A percentile compares a stretch with the other conserved stretches of the same genome.
phyloP scores from a whole-genome alignment of 257 asterid genomes.

The Orobanche coerulescens region DNA sequence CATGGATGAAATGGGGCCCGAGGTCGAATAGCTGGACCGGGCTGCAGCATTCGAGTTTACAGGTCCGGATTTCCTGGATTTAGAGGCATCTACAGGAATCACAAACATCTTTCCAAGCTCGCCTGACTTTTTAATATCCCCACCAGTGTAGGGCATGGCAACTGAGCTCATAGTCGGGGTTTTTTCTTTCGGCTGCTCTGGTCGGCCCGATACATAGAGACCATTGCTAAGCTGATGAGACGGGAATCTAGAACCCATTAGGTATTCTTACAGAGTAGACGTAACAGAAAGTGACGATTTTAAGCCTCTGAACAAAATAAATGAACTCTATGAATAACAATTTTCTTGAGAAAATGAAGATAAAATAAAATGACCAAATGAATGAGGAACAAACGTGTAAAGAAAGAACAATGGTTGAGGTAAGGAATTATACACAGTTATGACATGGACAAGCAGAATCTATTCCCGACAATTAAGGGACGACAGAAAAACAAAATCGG shows the following conservation, averaged over 20 bases:
- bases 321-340: slow-evolving; percentile 20
- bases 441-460: not conserved
- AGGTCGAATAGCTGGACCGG: slow-evolving; percentile 70
- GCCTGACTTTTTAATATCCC: slow-evolving; percentile 87
- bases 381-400: slow-evolving; percentile 13
- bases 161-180: slow-evolving; percentile 67
- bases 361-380: not conserved
- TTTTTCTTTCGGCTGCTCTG: slow-evolving; percentile 82
- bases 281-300: slow-evolving; percentile 15
- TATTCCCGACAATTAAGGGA: slow-evolving; percentile 4
- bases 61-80: slow-evolving; percentile 83
- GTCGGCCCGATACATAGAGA: slow-evolving; percentile 81
- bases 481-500: slow-evolving; percentile 15
- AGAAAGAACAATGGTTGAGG: slow-evolving; percentile 8
- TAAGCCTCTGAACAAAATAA: slow-evolving; percentile 27
- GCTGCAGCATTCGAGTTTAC: slow-evolving; percentile 43
- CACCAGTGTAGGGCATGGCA: slow-evolving; percentile 90
- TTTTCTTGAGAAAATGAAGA: slow-evolving; percentile 10
- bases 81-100: slow-evolving; percentile 70
- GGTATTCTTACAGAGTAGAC: slow-evolving; percentile 19
- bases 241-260: slow-evolving; percentile 89
- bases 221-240: slow-evolving; percentile 96
- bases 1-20: slow-evolving; percentile 65
- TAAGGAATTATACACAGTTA: slow-evolving; percentile 12
- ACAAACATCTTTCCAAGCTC: slow-evolving; percentile 94